phyloP scores from a whole-genome alignment of 768 basidiomycete genomes.

The Solioccasus polychromus region DNA sequence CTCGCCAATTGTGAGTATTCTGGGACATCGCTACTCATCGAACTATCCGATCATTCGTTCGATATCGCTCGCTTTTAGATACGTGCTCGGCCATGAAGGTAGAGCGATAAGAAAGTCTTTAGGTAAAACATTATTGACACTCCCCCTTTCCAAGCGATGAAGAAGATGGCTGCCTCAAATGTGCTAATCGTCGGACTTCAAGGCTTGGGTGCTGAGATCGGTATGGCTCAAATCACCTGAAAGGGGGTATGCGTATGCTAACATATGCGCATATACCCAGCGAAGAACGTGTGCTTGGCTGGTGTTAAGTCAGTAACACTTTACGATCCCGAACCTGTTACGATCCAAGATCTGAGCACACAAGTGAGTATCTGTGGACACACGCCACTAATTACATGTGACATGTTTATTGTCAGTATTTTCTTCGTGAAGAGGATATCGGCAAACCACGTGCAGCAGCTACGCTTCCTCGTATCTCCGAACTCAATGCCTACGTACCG shows the following conservation, averaged over 20 bases:
- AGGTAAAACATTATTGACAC: slow-evolving; percentile 15
- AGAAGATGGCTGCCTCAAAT: slow-evolving; percentile 96
- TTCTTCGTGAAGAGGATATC: slow-evolving; percentile 82
- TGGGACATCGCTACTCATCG: slow-evolving; percentile 14
- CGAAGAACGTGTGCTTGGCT: slow-evolving; percentile 92
- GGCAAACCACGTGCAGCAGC: slow-evolving; percentile 87
- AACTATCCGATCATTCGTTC: slow-evolving; percentile 12
- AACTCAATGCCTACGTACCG: slow-evolving; percentile 95
- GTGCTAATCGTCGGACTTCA: slow-evolving; percentile 90
- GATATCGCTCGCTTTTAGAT: slow-evolving; percentile 45
- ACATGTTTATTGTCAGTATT: slow-evolving; percentile 61
- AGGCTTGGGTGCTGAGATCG: slow-evolving; percentile 95
- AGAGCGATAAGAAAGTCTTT: not conserved
- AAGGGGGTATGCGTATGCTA: slow-evolving; percentile 7
- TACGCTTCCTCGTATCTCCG: slow-evolving; percentile 84
- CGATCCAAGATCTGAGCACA: slow-evolving; percentile 86
- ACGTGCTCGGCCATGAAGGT: slow-evolving; percentile 98
- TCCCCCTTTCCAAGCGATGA: slow-evolving; percentile 75
- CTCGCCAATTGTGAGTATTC: slow-evolving; percentile 78
- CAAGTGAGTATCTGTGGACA: slow-evolving; percentile 54
- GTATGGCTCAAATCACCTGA: slow-evolving; percentile 37
- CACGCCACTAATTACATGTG: slow-evolving; percentile 8
- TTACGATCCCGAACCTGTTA: slow-evolving; percentile 88
- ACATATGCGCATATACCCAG: slow-evolving; percentile 31
- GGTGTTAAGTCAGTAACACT: slow-evolving; percentile 97